Base-by-base conservation (phyloP, 2,329 filamentous ascomycete genomes). In the Alternaria alternata region DNA sequence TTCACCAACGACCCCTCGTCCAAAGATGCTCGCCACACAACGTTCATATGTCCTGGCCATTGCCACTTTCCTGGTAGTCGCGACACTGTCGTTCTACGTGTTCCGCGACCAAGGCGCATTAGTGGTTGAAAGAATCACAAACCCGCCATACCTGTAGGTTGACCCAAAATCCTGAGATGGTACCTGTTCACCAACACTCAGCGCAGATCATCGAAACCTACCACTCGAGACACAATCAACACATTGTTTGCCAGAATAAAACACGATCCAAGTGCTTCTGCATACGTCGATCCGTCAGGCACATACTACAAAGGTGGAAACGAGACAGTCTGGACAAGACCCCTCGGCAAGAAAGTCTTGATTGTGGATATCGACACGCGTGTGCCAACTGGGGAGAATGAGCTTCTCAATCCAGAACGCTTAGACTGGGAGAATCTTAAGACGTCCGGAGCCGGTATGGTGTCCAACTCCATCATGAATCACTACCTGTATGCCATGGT, bases 331-430 rank as follows among this genome's bases (percentile, higher is more conserved):
- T 78, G 74, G 72, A 65, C 54, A 20, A 56, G 66, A 26, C 57
- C 71, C 1, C 49, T 75, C 2, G 68, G 70, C 18, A 70, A 64
- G 11, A 61, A 67, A 18, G 47, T 76, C n/a, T 62, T 75, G 30
- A 72, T 77, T 26, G 57, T 75, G 12, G 71, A 76, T 38, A 67
- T 76, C 41, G 74, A 77, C 53, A 76, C 73, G 7, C 63, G 74
- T n/a, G 62, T 62, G 7, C 65, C 66, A 14, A 64, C 63, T 12
- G 63, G 59, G 0, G 57, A 60, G 32, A 71, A 72, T 30, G 61
- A 72, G 30, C 62, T 73, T 20, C 57, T 71, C 38, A 71, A 71
- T 30, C 57, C 66, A 7, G 57, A 62, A 18, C 62, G 44, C 28
- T 57, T 76, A 16, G 62, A 73, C 22, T 75, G 69, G 59, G 65